Evolutionary conservation across 352 stramenopile genomes (phyloP).

Genomic region (Pythium utonaiense): DNA sequence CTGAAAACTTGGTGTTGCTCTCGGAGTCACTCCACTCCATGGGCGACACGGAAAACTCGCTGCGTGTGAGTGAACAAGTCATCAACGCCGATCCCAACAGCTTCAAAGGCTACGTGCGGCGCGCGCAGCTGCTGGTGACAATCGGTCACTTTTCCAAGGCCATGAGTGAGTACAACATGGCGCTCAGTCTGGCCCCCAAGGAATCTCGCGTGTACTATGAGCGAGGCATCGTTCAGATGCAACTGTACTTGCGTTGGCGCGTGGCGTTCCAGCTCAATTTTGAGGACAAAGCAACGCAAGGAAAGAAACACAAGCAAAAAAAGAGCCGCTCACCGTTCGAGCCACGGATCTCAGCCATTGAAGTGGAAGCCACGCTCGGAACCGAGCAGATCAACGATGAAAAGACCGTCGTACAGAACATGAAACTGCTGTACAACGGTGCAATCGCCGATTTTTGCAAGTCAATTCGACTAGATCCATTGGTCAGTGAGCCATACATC

Average conservation of each 20-base stretch:
- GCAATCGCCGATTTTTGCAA: conserved; percentile 61
- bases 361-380: conserved; percentile 45
- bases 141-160: conserved; percentile 39
- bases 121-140: conserved; percentile 61
- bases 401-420: conserved; percentile 37
- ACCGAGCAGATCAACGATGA: conserved; percentile 50
- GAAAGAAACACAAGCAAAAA: conserved; percentile 5
- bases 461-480: conserved; percentile 55
- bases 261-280: conserved; percentile 51
- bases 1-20: conserved; percentile 71
- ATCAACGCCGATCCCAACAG: conserved; percentile 55
- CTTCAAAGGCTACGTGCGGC: conserved; percentile 61
- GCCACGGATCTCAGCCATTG: conserved; percentile 31
- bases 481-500: conserved; percentile 54
- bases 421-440: conserved; percentile 46
- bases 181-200: conserved; percentile 53
- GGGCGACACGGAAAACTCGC: conserved; percentile 74
- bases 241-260: conserved; percentile 64
- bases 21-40: conserved; percentile 79
- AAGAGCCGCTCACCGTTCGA: conserved; percentile 39
- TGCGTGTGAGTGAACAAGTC: conserved; percentile 68
- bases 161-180: conserved; percentile 64
- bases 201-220: conserved; percentile 66
- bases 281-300: conserved; percentile 12
- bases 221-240: conserved; percentile 65